Evolutionary conservation across 1,139 yeast genomes (phyloP), one percentile per base, ranked within the genome.

Genomic region (Blastobotrys arbuscula): DNA sequence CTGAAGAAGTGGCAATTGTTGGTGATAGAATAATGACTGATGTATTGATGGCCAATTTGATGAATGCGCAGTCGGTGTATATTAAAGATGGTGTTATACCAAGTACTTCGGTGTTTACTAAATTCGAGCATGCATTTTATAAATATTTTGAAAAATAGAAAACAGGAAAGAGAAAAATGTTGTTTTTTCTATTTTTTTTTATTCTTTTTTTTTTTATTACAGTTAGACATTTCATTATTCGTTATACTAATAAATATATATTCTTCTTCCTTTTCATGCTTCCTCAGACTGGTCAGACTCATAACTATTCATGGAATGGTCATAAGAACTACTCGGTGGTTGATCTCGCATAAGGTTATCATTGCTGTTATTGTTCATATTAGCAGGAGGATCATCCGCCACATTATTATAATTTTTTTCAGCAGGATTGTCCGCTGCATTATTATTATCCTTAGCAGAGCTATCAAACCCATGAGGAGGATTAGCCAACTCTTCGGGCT

Each of bases 1-100:
- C 94, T 0, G 63, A 73, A 16, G 86, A 90, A 57, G 80, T 92
- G 20, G 88, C 89, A 0, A 82, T 92, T 3, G 78, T 92, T 18
- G 98, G 98, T 0, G 98, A 92, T 59, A 69, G 98, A 35, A 73
- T 92, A 36, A 81, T 89, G 67, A 92, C 98, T 0, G 98, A 92
- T 64, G 78, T 92, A 52, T 69, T 90, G 48, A 86, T 92, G 96
- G 97, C 97, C 18, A 90, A 90, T 59, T 74, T 82, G 74, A 88
- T 90, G 95, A 95, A 95, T 0, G 75, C 95, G 0, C 78, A 81
- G 69, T 87, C 94, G 0, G 75, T 88, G 5, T 92, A 97, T 97
- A 63, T 92, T 1, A 71, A 75, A 50, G 81, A 81, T 45, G 97
- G 97, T 2, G 96, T 89, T 1, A 72, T 74, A 47, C 71, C 74